Evolutionary conservation across 768 basidiomycete genomes (phyloP).

Genomic region (Tulasnella calospora): DNA sequence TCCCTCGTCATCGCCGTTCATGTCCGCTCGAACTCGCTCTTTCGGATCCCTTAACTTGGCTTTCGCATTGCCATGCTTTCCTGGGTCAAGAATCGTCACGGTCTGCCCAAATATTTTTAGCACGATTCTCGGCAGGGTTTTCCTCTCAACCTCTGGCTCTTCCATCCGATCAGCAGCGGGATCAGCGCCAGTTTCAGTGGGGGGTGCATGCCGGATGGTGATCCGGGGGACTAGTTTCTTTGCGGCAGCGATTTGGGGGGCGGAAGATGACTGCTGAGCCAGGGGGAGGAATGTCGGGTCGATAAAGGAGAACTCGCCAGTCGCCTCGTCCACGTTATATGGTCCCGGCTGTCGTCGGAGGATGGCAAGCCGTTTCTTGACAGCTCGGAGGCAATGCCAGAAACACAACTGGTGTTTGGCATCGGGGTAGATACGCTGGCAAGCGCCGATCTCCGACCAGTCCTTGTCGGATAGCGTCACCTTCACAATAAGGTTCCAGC

Average conservation of each 20-base stretch:
- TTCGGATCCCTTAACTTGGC: not conserved
- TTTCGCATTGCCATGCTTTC: not conserved
- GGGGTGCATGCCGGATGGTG: no score
- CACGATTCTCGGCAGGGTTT: not conserved
- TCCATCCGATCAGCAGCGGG: not conserved
- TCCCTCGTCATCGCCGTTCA: no score
- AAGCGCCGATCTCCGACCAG: slow-evolving; percentile 38
- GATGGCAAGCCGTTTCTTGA: slow-evolving; percentile 36
- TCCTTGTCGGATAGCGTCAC: slow-evolving; percentile 39
- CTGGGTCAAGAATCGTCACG: not conserved
- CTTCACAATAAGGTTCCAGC: slow-evolving; percentile 32
- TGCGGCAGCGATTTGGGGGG: not conserved
- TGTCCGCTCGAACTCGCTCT: not conserved
- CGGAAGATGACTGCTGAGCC: slow-evolving; percentile 28
- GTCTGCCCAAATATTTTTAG: not conserved
- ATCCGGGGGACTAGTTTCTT: not conserved
- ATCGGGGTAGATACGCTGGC: slow-evolving; percentile 30
- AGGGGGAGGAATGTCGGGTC: slow-evolving; percentile 33
- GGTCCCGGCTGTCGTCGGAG: slow-evolving; percentile 32
- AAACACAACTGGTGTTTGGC: slow-evolving; percentile 43
- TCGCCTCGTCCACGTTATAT: slow-evolving; percentile 35
- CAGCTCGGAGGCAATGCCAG: slow-evolving; percentile 38
- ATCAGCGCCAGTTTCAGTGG: not conserved
- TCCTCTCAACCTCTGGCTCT: not conserved
- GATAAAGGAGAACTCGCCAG: slow-evolving; percentile 34